These are phyloP conservation scores for Crucihimalaya himalaica DNA, from an alignment of 345 rosid species.

Conservation along the genomic window DNA sequence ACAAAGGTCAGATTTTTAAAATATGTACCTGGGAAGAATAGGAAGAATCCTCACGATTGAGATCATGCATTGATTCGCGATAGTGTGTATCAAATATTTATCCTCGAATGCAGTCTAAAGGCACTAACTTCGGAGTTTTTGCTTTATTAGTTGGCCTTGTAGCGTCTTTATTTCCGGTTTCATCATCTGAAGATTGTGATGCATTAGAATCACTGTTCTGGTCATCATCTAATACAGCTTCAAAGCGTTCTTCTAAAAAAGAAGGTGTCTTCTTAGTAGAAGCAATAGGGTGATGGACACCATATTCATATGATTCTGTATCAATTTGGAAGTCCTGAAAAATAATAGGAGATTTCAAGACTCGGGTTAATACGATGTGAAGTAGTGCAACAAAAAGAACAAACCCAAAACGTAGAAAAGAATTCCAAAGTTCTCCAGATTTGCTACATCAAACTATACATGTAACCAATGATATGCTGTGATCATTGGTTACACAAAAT, in stretches of 20 bases:
- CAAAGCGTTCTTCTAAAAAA: conserved; percentile 81
- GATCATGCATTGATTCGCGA: no score
- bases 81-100: not conserved
- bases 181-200: conserved; percentile 53
- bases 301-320: conserved; percentile 60
- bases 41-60: no score
- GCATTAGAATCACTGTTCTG: conserved; percentile 67
- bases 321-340: conserved; percentile 84
- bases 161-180: conserved; percentile 34
- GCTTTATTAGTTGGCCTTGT: conserved; percentile 49
- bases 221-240: conserved; percentile 62
- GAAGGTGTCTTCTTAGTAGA: conserved; percentile 59
- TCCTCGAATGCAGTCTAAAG: conserved; percentile 29
- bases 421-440: no score
- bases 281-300: conserved; percentile 74
- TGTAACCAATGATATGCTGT: no score
- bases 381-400: conserved; percentile 1
- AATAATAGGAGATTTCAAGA: conserved; percentile 19
- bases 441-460: no score
- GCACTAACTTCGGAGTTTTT: conserved; percentile 61
- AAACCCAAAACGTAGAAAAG: not conserved
- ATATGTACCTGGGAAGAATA: no score
- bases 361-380: not conserved
- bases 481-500: no score
- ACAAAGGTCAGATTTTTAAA: no score